Percentiles rank a stretch among this genome's conserved stretches.
phyloP scores from a whole-genome alignment of 805 yeast genomes.

The Candida manassasensis region DNA sequence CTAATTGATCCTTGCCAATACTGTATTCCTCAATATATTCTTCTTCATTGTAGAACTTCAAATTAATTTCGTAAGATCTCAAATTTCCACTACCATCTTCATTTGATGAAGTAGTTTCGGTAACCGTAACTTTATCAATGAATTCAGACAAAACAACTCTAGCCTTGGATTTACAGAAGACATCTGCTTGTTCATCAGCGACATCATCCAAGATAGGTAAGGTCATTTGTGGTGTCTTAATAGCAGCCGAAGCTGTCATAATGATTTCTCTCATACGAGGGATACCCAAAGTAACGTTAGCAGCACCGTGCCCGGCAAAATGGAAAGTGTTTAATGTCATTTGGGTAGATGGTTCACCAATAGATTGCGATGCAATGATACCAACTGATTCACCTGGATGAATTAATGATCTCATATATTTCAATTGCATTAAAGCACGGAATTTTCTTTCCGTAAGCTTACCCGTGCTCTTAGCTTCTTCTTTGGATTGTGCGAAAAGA shows the following conservation, averaged over 20 bases:
- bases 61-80: conserved; percentile 70
- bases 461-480: conserved; percentile 36
- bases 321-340: conserved; percentile 97
- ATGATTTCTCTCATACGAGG: conserved; percentile 99
- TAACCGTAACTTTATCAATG: conserved; percentile 76
- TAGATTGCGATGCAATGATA: conserved; percentile 94
- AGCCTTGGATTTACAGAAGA: conserved; percentile 87
- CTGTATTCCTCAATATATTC: conserved; percentile 90
- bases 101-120: conserved; percentile 77
- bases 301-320: conserved; percentile 99
- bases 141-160: conserved; percentile 83
- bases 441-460: conserved; percentile 74
- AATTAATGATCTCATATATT: conserved; percentile 92
- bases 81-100: conserved; percentile 41
- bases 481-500: conserved; percentile 52
- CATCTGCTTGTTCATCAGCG: conserved; percentile 80
- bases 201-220: conserved; percentile 80
- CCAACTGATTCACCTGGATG: conserved; percentile 99
- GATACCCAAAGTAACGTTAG: conserved; percentile 97
- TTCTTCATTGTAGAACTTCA: conserved; percentile 67
- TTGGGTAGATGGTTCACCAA: conserved; percentile 99
- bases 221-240: conserved; percentile 99
- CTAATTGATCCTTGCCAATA: conserved; percentile 74
- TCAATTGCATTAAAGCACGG: conserved; percentile 95
- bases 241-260: conserved; percentile 95